phyloP scores from a whole-genome alignment of 768 basidiomycete species.

The Leccinum olivaceopallidum region DNA sequence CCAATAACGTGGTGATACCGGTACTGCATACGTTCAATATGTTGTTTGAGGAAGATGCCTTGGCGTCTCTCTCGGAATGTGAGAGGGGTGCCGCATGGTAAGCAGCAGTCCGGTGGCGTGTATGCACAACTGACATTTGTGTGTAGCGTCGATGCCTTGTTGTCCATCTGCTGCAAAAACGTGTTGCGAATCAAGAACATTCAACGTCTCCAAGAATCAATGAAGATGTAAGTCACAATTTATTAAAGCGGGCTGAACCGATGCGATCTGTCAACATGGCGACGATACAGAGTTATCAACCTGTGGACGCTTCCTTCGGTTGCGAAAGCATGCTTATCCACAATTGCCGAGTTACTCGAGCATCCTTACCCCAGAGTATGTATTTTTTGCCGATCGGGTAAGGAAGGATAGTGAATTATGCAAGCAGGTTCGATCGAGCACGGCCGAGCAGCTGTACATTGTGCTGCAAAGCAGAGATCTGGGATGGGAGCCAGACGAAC shows the following conservation, averaged over 20 bases:
- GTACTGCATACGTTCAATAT: slow-evolving; percentile 74
- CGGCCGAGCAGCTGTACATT: slow-evolving; percentile 83
- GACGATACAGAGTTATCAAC: slow-evolving; percentile 56
- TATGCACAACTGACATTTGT: slow-evolving; percentile 9
- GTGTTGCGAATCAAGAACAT: slow-evolving; percentile 74
- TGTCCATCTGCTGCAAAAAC: slow-evolving; percentile 60
- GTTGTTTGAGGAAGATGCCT: slow-evolving; percentile 66
- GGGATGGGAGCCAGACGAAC: slow-evolving; percentile 59
- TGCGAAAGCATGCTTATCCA: slow-evolving; percentile 42
- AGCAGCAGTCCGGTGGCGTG: slow-evolving; percentile 27
- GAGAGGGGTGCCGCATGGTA: slow-evolving; percentile 54
- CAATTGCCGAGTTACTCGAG: slow-evolving; percentile 61
- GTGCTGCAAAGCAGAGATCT: slow-evolving; percentile 71
- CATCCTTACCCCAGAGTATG: slow-evolving; percentile 83
- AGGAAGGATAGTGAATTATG: slow-evolving; percentile 7
- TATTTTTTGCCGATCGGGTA: slow-evolving; percentile 16
- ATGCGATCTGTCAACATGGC: slow-evolving; percentile 16
- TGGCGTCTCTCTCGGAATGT: slow-evolving; percentile 49
- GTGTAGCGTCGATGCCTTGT: slow-evolving; percentile 52
- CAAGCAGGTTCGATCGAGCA: slow-evolving; percentile 69
- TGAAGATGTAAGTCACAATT: slow-evolving; percentile 71
- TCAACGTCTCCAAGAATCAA: slow-evolving; percentile 76
- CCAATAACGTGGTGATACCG: slow-evolving; percentile 81
- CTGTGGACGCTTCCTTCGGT: slow-evolving; percentile 54
- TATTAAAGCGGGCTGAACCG: slow-evolving; percentile 15